A percentile compares a stretch with the other conserved stretches of the same genome.
These are phyloP conservation scores for Anthoceros angustus DNA, from an alignment of 225 moss, liverwort and hornwort species.

Conservation along the genomic window DNA sequence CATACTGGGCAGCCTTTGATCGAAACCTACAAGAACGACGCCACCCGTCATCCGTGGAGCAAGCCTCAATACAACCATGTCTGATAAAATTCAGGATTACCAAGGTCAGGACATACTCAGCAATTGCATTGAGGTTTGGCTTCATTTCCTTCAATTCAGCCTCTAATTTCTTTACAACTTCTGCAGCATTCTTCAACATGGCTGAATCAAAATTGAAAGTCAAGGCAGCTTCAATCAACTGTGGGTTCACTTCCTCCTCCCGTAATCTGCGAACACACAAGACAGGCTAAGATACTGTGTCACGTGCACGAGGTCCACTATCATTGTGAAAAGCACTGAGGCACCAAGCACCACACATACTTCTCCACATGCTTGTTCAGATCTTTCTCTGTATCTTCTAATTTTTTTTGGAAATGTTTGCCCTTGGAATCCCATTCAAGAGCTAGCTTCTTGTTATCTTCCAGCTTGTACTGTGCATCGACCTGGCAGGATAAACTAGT, in stretches of 20 bases:
- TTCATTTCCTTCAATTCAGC: conserved; percentile 70
- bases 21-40: too few relatives aligned
- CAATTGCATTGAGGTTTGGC: conserved; percentile 77
- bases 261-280: conserved; percentile 34
- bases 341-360: conserved; percentile 23
- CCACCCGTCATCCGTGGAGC: conserved; percentile 27
- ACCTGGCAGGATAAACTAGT: conserved; percentile 26
- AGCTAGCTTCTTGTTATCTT: conserved; percentile 45
- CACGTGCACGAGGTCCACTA: too few relatives aligned
- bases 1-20: conserved; percentile 57
- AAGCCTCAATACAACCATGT: not conserved
- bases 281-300: too few relatives aligned
- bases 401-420: conserved; percentile 44
- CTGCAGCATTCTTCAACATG: conserved; percentile 47
- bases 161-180: conserved; percentile 49
- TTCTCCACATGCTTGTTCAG: conserved; percentile 63
- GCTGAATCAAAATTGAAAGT: conserved; percentile 44
- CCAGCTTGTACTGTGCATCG: conserved; percentile 56
- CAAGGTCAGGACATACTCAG: conserved; percentile 38
- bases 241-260: conserved; percentile 52
- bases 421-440: conserved; percentile 46
- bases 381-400: conserved; percentile 16
- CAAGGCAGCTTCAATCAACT: conserved; percentile 43
- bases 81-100: conserved; percentile 11
- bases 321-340: not conserved